Percentiles rank a stretch among this genome's conserved stretches.
Conservation (phyloP, 2,329 filamentous ascomycete genomes). For the Claviceps humidiphila region DNA sequence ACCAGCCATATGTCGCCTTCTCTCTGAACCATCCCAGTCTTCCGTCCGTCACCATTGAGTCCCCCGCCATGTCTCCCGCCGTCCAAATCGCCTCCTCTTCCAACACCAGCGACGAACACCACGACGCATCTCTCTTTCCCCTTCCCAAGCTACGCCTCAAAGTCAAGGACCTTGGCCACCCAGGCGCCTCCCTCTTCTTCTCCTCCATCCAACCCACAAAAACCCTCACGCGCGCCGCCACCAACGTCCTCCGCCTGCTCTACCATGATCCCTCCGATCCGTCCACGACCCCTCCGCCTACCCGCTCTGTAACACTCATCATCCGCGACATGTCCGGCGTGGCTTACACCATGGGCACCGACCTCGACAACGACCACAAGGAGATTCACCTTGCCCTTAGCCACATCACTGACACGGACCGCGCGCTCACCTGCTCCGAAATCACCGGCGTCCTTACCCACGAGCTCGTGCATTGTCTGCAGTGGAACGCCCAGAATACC, state of each 20-base stretch:
- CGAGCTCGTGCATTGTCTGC: conserved; percentile 91
- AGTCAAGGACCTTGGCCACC: conserved; percentile 42
- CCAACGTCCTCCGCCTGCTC: conserved; percentile 56
- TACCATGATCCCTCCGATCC: conserved; percentile 41
- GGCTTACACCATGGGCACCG: conserved; percentile 72
- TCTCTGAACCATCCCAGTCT: background rate
- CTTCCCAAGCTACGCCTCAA: conserved; percentile 46
- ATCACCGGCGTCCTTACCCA: conserved; percentile 76
- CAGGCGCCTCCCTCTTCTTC: conserved; percentile 56
- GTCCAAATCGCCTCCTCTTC: background rate
- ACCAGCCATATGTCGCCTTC: background rate
- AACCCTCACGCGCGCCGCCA: conserved; percentile 49
- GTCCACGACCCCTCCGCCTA: conserved; percentile 39
- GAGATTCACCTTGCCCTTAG: conserved; percentile 77
- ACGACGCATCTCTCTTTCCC: conserved; percentile 18
- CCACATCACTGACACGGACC: conserved; percentile 48
- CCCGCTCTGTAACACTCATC: conserved; percentile 74
- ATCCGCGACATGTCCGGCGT: conserved; percentile 70
- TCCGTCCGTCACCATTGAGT: background rate
- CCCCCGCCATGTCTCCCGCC: conserved; percentile 16
- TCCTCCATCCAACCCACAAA: conserved; percentile 46
- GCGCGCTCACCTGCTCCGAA: conserved; percentile 40
- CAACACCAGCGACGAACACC: background rate
- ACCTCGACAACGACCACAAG: conserved; percentile 76
- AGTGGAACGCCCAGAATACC: conserved; percentile 52